phyloP scores from a whole-genome alignment of 2,329 filamentous ascomycete genomes.

The Sporothrix pallida region DNA sequence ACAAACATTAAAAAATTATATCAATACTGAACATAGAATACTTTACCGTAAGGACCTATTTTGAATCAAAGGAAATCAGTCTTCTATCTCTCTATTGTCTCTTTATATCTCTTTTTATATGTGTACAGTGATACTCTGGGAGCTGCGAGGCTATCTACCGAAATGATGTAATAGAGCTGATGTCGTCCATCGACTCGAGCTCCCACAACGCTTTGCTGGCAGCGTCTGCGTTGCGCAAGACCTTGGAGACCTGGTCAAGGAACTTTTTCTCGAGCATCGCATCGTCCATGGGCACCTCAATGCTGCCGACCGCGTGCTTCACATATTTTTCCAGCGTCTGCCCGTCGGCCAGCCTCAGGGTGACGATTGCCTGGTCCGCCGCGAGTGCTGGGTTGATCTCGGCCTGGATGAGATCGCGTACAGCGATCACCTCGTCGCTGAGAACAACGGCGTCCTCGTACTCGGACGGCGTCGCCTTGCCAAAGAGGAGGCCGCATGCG shows the following conservation, averaged over 20 bases:
- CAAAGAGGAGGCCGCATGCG: constrained; percentile 57
- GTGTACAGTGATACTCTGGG: too few species aligned
- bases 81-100: too few species aligned
- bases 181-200: background rate
- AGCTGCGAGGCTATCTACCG: background rate
- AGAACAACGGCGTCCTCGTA: constrained; percentile 56
- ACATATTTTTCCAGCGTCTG: constrained; percentile 26
- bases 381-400: constrained; percentile 1
- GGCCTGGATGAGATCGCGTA: constrained; percentile 52
- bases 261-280: constrained; percentile 32
- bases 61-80: too few species aligned
- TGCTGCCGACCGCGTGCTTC: constrained; percentile 28
- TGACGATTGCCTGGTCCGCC: constrained; percentile 28
- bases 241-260: constrained; percentile 18
- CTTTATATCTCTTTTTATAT: too few species aligned
- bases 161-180: background rate
- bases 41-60: too few species aligned
- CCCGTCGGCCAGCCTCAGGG: constrained; percentile 5
- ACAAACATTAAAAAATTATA: too few species aligned
- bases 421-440: constrained; percentile 47
- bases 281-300: constrained; percentile 30
- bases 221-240: background rate
- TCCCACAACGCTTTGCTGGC: background rate
- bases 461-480: constrained; percentile 57
- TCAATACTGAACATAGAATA: too few species aligned